Percentiles rank a stretch among this genome's conserved stretches.
Evolutionary conservation across 208 protist genomes (phyloP).

Genomic region (Pavlovales sp.): DNA sequence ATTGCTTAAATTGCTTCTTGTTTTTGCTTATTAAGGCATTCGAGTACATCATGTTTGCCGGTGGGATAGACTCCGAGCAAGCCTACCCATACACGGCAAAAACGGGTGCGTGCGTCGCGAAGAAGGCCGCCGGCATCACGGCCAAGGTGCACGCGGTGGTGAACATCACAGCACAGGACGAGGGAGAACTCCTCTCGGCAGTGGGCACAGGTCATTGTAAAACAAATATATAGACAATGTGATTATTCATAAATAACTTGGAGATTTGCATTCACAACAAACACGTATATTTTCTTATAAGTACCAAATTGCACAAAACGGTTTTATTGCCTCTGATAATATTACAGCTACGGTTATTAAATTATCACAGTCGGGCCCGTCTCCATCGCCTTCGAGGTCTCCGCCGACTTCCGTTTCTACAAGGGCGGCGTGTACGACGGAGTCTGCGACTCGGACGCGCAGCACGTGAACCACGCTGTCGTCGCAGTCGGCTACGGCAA

Average conservation of each 20-base stretch:
- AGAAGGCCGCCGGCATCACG: neutral
- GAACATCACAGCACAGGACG: slow-evolving; percentile 17
- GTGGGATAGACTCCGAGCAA: slow-evolving; percentile 44
- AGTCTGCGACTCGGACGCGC: neutral
- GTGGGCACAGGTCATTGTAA: too few relatives aligned
- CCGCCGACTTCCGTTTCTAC: slow-evolving; percentile 6
- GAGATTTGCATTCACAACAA: too few relatives aligned
- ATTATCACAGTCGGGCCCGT: slow-evolving; percentile 15
- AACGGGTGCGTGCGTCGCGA: slow-evolving; percentile 13
- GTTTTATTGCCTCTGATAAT: too few relatives aligned
- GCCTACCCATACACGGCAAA: slow-evolving; percentile 41
- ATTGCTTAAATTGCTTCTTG: too few relatives aligned
- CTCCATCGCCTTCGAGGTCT: slow-evolving; percentile 3
- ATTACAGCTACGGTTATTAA: too few relatives aligned
- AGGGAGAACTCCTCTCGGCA: neutral
- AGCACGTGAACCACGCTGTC: slow-evolving; percentile 33
- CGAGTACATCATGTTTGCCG: slow-evolving; percentile 47
- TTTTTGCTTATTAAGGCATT: too few relatives aligned
- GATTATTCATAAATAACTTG: too few relatives aligned
- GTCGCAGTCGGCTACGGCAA: slow-evolving; percentile 36
- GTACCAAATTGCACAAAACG: too few relatives aligned
- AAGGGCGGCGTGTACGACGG: slow-evolving; percentile 8
- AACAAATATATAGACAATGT: too few relatives aligned
- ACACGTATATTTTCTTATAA: too few relatives aligned
- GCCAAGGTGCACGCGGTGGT: neutral